phyloP scores from a whole-genome alignment of 345 rosid genomes.

The Xanthoceras sorbifolium region DNA sequence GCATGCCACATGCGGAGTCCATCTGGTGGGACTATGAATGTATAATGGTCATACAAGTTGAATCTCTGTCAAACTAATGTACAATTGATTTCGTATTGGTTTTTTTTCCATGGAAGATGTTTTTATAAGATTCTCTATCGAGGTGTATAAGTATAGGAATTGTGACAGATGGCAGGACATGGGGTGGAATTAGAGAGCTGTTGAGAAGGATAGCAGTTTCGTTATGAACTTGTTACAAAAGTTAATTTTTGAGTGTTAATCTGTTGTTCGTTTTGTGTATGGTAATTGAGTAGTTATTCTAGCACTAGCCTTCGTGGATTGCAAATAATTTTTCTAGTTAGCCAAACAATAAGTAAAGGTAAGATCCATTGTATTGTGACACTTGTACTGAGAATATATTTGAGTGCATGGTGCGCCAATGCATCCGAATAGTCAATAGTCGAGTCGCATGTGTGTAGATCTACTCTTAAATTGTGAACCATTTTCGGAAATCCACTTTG shows the following conservation, averaged over 20 bases:
- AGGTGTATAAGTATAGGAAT: not conserved
- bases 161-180: not conserved
- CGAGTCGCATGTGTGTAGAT: too few species aligned
- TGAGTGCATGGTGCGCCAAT: not conserved
- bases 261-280: not conserved
- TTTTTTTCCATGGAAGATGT: too few species aligned
- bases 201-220: too few species aligned
- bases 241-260: not conserved
- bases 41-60: not conserved
- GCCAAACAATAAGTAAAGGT: too few species aligned
- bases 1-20: not conserved
- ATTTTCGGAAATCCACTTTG: too few species aligned
- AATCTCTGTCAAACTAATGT: not conserved
- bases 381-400: too few species aligned
- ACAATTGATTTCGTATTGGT: not conserved
- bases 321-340: not conserved
- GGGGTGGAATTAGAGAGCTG: not conserved
- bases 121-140: too few species aligned
- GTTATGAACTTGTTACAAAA: too few species aligned
- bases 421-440: too few species aligned
- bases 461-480: too few species aligned
- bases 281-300: not conserved
- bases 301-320: not conserved
- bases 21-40: not conserved
- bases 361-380: too few species aligned